Percentiles rank a stretch among this genome's conserved stretches.
phyloP scores from a whole-genome alignment of 495 filamentous ascomycete genomes.

The Thozetella sp. region DNA sequence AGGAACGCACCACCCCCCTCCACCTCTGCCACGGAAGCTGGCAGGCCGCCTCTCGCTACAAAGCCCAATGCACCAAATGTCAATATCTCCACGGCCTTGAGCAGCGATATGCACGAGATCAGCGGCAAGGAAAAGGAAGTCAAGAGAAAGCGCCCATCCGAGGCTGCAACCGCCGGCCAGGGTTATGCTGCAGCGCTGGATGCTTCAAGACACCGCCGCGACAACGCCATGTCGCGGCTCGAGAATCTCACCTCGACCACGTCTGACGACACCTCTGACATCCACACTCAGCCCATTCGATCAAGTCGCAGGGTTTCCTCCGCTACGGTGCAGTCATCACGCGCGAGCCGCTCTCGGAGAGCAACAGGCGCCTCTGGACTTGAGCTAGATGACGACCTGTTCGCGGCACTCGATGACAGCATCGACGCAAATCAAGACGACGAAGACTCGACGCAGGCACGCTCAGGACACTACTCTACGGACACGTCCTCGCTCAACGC shows the following conservation, averaged over 20 bases:
- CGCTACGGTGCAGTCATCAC: slow-evolving; percentile 14
- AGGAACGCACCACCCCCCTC: slow-evolving; percentile 12
- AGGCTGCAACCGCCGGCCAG: background rate
- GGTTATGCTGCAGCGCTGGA: slow-evolving; percentile 29
- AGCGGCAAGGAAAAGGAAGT: slow-evolving; percentile 45
- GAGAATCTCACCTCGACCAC: slow-evolving; percentile 38
- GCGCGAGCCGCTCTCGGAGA: slow-evolving; percentile 17
- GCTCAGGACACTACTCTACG: slow-evolving; percentile 34
- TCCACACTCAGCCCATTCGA: slow-evolving; percentile 21
- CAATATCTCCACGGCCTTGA: background rate
- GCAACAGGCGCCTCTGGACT: slow-evolving; percentile 42
- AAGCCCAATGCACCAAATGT: slow-evolving; percentile 8
- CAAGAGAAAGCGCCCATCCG: slow-evolving; percentile 12
- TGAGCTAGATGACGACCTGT: slow-evolving; percentile 46
- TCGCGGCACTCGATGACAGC: slow-evolving; percentile 45
- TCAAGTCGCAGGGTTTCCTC: slow-evolving; percentile 26
- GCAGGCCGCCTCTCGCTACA: slow-evolving; percentile 8
- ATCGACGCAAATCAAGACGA: slow-evolving; percentile 25
- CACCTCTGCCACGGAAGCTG: slow-evolving; percentile 2
- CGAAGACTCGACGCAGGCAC: slow-evolving; percentile 23
- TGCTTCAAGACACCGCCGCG: slow-evolving; percentile 28
- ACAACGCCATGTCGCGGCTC: slow-evolving; percentile 37
- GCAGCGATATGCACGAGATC: slow-evolving; percentile 44
- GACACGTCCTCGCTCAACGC: slow-evolving; percentile 46
- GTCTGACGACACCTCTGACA: slow-evolving; percentile 1